Percentiles rank a stretch among this genome's conserved stretches.
Conservation (phyloP, 139 green algal species). For the Spirogloea muscicola region DNA sequence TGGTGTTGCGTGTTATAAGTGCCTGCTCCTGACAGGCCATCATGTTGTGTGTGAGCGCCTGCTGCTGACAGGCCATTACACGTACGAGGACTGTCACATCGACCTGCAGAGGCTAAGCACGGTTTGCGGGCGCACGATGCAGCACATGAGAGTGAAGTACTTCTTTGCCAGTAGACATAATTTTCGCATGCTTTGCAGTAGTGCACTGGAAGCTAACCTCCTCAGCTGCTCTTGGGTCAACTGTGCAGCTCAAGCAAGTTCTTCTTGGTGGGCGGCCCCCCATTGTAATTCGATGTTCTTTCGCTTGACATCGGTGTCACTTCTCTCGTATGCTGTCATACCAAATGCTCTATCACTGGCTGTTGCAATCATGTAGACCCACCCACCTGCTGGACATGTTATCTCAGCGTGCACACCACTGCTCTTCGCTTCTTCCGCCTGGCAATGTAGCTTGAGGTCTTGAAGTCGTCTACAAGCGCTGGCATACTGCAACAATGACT, state of each 20-base stretch:
- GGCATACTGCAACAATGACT: slow-evolving; percentile 51
- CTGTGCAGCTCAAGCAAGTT: slow-evolving; percentile 26
- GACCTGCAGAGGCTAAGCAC: slow-evolving; percentile 73
- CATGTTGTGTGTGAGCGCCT: not conserved
- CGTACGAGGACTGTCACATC: slow-evolving; percentile 87
- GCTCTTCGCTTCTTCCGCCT: no score
- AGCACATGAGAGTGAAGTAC: no score
- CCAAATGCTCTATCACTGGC: no score
- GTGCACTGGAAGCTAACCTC: slow-evolving; percentile 1
- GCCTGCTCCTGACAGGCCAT: not conserved
- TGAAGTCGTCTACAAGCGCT: no score
- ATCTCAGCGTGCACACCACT: no score
- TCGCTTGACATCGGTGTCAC: slow-evolving; percentile 90
- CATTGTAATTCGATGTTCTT: slow-evolving; percentile 81
- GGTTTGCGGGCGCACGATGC: slow-evolving; percentile 64
- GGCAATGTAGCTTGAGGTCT: no score
- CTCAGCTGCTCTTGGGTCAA: not conserved
- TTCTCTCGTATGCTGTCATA: slow-evolving; percentile 43
- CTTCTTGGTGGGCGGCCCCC: slow-evolving; percentile 58
- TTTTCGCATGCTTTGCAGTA: no score
- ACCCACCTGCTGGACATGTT: no score
- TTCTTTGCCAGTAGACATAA: no score
- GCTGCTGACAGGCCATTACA: slow-evolving; percentile 70
- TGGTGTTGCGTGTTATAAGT: not conserved
- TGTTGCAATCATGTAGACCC: no score